These are phyloP conservation scores for Metarhizium sp. DNA, from an alignment of 2,329 filamentous ascomycete species.

Conservation along the genomic window DNA sequence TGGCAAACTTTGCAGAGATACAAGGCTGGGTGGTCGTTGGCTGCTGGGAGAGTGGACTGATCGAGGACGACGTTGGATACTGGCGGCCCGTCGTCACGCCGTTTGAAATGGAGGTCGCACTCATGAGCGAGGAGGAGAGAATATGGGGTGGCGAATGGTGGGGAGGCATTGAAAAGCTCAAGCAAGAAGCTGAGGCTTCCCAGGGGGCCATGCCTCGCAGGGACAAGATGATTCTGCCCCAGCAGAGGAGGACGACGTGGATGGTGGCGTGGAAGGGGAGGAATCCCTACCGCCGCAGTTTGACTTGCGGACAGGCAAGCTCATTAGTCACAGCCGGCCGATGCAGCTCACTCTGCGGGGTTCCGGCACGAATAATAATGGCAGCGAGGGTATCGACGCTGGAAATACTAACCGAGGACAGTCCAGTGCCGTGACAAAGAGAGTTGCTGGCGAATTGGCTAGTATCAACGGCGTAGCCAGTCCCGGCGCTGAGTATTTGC, in stretches of 20 bases:
- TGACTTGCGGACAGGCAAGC: constrained; percentile 78
- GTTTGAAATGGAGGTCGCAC: constrained; percentile 75
- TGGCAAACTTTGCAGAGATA: constrained; percentile 93
- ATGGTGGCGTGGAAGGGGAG: constrained; percentile 44
- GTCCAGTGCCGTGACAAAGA: constrained; percentile 43
- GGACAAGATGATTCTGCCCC: constrained; percentile 4
- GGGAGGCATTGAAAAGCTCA: constrained; percentile 69
- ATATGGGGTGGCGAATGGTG: constrained; percentile 86
- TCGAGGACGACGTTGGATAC: constrained; percentile 76
- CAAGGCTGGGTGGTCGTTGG: constrained; percentile 96
- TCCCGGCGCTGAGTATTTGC: constrained; percentile 80
- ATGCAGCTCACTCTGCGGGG: constrained; percentile 43
- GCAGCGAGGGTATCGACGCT: constrained; percentile 7
- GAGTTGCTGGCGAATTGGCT: constrained; percentile 57
- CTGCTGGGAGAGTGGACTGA: constrained; percentile 92
- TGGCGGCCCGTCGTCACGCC: constrained; percentile 90
- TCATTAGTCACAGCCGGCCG: constrained; percentile 69
- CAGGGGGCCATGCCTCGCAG: constrained; percentile 11
- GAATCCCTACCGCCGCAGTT: constrained; percentile 83
- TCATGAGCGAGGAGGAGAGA: constrained; percentile 65
- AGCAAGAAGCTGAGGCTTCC: constrained; percentile 28
- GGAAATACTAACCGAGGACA: neutral
- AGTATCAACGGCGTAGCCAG: constrained; percentile 81
- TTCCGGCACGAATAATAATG: constrained; percentile 9
- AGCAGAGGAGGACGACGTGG: constrained; percentile 9